These are phyloP conservation scores for Borealophlyctis nickersoniae DNA, from an alignment of 192 early-diverging fungal species.

Conservation along the genomic window DNA sequence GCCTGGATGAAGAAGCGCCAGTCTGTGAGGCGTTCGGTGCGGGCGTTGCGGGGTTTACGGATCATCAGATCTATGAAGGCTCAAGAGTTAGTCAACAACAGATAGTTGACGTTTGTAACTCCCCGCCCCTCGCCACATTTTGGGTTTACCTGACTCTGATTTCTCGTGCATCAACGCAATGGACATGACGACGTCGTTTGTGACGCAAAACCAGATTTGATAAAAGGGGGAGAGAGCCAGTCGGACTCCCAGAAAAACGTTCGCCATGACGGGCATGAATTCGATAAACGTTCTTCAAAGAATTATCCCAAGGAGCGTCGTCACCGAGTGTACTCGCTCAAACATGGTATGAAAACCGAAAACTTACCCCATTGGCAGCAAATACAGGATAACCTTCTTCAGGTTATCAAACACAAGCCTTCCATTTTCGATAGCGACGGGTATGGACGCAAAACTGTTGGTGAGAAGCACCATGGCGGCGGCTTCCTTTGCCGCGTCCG, in stretches of 20 bases:
- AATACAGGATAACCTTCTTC: conserved; percentile 81
- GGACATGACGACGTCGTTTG: conserved; percentile 60
- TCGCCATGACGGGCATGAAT: conserved; percentile 71
- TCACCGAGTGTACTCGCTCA: not conserved
- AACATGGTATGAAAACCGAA: conserved; percentile 4
- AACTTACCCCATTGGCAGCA: conserved; percentile 69
- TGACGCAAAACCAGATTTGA: conserved; percentile 32
- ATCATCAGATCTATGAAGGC: conserved; percentile 70
- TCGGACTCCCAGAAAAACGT: conserved; percentile 77
- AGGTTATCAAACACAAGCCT: conserved; percentile 84
- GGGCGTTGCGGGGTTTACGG: conserved; percentile 66
- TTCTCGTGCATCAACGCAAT: conserved; percentile 73
- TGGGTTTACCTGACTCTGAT: too few relatives aligned
- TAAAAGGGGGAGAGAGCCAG: conserved; percentile 74
- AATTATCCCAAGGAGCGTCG: too few relatives aligned
- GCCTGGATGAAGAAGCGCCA: conserved; percentile 65
- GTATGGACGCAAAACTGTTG: conserved; percentile 64
- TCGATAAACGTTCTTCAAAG: conserved; percentile 51
- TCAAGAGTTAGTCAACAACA: too few relatives aligned
- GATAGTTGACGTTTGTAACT: too few relatives aligned
- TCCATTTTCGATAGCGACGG: conserved; percentile 75
- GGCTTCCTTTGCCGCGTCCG: conserved; percentile 59
- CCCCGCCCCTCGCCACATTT: too few relatives aligned
- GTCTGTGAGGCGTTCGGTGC: conserved; percentile 65
- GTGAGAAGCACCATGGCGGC: conserved; percentile 46